Evolutionary conservation across 352 stramenopile species (phyloP), one percentile per base, ranked within the genome.

Genomic region (Globisporangium solare): DNA sequence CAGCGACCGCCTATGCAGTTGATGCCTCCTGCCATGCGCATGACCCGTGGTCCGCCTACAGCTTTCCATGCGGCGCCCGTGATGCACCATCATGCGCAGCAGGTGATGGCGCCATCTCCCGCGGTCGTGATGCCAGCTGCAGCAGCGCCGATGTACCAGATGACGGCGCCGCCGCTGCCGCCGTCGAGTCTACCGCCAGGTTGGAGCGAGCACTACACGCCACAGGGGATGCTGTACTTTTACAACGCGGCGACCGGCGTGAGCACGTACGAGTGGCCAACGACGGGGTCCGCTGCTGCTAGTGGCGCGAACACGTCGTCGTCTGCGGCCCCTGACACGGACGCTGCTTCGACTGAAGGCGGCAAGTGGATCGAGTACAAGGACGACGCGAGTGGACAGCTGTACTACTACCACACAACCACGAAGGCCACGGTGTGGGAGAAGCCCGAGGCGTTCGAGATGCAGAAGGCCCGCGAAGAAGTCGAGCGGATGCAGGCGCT

Each of bases 371-470:
- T 86, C 24, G 79, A 94, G 56, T 94, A 91, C 68, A 89, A 79
- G 49, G 84, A 94, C 57, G 70, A 87, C 47, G 61, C 68, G 1
- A 89, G 67, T 11, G 78, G 79, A 3, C 68, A 88, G 21, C 75
- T 70, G 18, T 94, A 94, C 55, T 94, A 92, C 70, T 90, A 89
- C 67, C 83, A 94, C 60, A 84, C 72, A 8, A 27, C 70, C 17
- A 92, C 84, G 0, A 87, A 86, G 47, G 68, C 73, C 24, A 89
- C 73, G 15, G 83, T 91, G n/a, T 94, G 84, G 84, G 84, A 94
- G 47, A 63, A 89, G 43, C 84, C 84, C 0, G 79, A 90, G 55
- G 80, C 83, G 51, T 90, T 86, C 35, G 68, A 82, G 11, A 88
- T 90, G 74, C 79, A 87, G 47, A 73, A 89, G 42, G 83, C 81